These are phyloP conservation scores for Gastrodia elata DNA, from an alignment of 106 monocot species.

Conservation along the genomic window DNA sequence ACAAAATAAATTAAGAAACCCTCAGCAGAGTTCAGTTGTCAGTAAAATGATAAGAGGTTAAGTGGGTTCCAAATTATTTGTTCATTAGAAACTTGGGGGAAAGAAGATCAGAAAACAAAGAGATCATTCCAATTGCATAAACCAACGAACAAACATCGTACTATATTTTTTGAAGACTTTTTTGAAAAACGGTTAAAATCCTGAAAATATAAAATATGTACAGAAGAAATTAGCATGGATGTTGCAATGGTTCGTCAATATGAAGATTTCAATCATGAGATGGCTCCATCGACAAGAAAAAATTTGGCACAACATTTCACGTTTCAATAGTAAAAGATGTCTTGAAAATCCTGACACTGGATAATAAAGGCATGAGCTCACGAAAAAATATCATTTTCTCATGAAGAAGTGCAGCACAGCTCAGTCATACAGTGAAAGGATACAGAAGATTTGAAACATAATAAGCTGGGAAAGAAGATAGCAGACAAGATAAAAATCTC, in stretches of 20 bases:
- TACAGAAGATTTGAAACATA: background rate
- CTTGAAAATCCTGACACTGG: background rate
- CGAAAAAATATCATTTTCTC: background rate
- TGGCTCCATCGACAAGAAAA: background rate
- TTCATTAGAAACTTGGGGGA: background rate
- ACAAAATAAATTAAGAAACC: background rate
- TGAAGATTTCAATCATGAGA: background rate
- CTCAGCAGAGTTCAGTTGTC: background rate
- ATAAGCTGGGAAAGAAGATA: conserved; percentile 4
- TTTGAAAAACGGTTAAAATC: background rate
- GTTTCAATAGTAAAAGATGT: background rate
- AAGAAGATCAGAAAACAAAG: background rate
- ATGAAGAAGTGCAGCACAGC: conserved; percentile 6
- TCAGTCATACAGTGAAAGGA: background rate
- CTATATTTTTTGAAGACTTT: background rate
- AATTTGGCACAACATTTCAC: background rate
- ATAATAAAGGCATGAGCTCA: background rate
- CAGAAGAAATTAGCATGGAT: background rate
- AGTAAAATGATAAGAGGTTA: background rate
- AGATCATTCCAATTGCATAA: background rate
- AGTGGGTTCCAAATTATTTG: background rate
- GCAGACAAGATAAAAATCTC: conserved; percentile 3
- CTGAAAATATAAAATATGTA: background rate
- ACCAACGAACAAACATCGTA: background rate
- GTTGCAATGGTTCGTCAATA: background rate